phyloP scores from a whole-genome alignment of 2,329 filamentous ascomycete species.

The Talaromyces islandicus region DNA sequence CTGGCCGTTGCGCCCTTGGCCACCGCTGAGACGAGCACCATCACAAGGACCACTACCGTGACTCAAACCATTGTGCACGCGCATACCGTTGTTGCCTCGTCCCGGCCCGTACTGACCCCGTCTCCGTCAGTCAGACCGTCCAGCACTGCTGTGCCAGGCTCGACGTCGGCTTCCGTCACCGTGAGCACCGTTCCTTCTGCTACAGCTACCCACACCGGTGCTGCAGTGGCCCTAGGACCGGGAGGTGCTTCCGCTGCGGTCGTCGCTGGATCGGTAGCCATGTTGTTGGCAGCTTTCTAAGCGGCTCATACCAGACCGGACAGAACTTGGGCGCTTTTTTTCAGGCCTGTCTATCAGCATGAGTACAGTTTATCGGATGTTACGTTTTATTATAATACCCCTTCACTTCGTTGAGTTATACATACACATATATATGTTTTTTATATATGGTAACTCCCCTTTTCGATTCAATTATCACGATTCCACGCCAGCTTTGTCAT shows the following conservation, averaged over 20 bases:
- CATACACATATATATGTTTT: constrained; percentile 6
- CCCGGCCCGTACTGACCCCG: constrained; percentile 4
- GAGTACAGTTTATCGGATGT: constrained; percentile 8
- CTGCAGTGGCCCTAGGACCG: constrained; percentile 11
- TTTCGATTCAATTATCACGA: constrained; percentile 24
- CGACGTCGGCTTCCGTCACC: neutral
- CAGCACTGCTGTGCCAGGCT: constrained; percentile 14
- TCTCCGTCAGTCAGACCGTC: constrained; percentile 15
- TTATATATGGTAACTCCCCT: constrained; percentile 10
- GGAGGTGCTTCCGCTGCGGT: constrained; percentile 24
- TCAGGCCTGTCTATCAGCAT: constrained; percentile 1
- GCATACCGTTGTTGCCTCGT: constrained; percentile 6
- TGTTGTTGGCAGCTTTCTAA: constrained; percentile 32
- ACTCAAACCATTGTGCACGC: constrained; percentile 41
- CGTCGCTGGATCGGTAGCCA: constrained; percentile 31
- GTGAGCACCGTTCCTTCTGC: constrained; percentile 1
- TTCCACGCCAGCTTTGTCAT: constrained; percentile 24
- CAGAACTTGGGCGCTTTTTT: neutral
- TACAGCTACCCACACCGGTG: constrained; percentile 10
- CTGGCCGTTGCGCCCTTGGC: constrained; percentile 20
- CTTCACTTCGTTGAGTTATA: constrained; percentile 10
- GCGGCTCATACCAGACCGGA: neutral
- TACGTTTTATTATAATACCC: constrained; percentile 9
- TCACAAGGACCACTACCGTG: constrained; percentile 27
- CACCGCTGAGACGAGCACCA: constrained; percentile 25